Base-by-base conservation (phyloP, 371 early-diverging fungal genomes). In the Entomophthora muscae region DNA sequence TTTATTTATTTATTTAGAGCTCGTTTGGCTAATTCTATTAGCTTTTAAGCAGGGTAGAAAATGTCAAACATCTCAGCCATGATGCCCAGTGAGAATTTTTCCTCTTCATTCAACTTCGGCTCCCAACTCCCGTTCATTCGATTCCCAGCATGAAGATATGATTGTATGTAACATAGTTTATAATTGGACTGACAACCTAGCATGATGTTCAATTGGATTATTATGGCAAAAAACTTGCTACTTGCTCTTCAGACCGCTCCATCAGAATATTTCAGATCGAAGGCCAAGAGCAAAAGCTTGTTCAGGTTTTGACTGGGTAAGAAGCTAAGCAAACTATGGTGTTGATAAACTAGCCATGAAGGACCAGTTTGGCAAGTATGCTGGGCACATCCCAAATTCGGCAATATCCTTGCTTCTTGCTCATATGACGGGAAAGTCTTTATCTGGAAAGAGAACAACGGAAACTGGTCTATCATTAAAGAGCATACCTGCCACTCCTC, bases 321-420 rank as follows among this genome's bases (percentile, higher is more conserved):
- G 66, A 42, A 26, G 21, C 42, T 21, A 24, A 52, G 12, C 28
- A 30, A 52, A 5, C 57, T 42, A 32, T 0, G 30, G 24, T 3
- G 33, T 55, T 60, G 33, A 24, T 7, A 42, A 24, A 13, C 55
- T 67, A 90, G 93, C 22, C 96, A 98, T 70, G 87, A 90, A 61
- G 97, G 96, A 13, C 98, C 98, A 2, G 96, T 98, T n/a, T 98
- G 98, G 98, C 94, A 94, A 73, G 91, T 98, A n/a, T 78, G 93
- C 13, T 98, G 98, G 98, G 95, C 95, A 2, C 98, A 98, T 70
- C 98, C 98, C 42, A 93, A 94, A 73, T 96, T 89, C 71, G 96
- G 96, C 57, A 86, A 80, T 66, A 84, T 96, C 57, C 77, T 98
- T 53, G 98, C 96, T 12, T 93, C 95, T 17, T 94, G 95, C 74